Evolutionary conservation across 257 asterid genomes (phyloP).

Genomic region (Lycium barbarum): DNA sequence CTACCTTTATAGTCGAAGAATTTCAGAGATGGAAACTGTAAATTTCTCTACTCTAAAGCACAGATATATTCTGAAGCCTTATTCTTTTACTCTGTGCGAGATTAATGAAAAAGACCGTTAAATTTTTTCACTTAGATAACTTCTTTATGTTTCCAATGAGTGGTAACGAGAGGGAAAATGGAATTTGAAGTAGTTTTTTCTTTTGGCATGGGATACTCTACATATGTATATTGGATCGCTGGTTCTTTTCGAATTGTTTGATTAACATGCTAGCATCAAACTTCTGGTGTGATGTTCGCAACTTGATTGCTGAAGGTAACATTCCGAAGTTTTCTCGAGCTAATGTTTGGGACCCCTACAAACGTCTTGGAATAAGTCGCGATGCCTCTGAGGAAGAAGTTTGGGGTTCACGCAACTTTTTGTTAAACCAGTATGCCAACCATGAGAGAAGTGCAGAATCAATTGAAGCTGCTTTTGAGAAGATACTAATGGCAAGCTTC

Average conservation of each 20-base stretch:
- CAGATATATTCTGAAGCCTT: neutral
- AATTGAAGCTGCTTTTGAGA: slow-evolving; percentile 94
- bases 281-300: slow-evolving; percentile 19
- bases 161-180: neutral
- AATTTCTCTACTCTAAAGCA: neutral
- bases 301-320: slow-evolving; percentile 52
- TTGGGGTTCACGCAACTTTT: slow-evolving; percentile 93
- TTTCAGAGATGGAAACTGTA: neutral
- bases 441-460: slow-evolving; percentile 88
- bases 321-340: slow-evolving; percentile 63
- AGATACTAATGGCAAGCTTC: slow-evolving; percentile 82
- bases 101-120: neutral
- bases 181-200: neutral
- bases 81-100: no score
- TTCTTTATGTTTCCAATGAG: neutral
- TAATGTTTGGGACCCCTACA: slow-evolving; percentile 89
- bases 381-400: slow-evolving; percentile 96
- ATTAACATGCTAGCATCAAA: neutral
- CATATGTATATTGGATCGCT: neutral
- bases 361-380: slow-evolving; percentile 76
- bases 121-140: neutral
- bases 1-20: neutral
- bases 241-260: neutral
- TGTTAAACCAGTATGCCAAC: slow-evolving; percentile 71
- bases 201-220: neutral